A percentile compares a stretch with the other conserved stretches of the same genome.
These are phyloP conservation scores for Oryza rufipogon DNA, from an alignment of 176 grass and related monocot species.

Conservation along the genomic window DNA sequence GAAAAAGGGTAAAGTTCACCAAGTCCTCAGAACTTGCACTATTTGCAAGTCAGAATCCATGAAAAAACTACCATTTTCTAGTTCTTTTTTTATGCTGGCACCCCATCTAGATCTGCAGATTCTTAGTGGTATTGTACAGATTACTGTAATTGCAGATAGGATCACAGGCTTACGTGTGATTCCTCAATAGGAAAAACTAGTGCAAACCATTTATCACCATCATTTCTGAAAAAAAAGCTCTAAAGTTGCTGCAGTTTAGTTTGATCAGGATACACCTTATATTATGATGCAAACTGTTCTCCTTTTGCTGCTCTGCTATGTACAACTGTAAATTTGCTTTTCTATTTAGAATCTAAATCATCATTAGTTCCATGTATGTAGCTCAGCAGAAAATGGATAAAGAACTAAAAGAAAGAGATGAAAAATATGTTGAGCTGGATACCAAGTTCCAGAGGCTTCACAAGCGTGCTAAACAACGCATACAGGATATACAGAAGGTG, in stretches of 20 bases:
- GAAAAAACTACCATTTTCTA: not conserved
- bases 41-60: not conserved
- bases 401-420: slow-evolving; percentile 94
- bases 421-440: slow-evolving; percentile 86
- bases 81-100: not conserved
- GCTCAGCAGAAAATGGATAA: slow-evolving; percentile 89
- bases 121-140: not conserved
- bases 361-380: slow-evolving; percentile 61
- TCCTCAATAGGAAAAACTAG: slow-evolving; percentile 2
- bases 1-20: not conserved
- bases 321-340: not conserved
- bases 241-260: not conserved
- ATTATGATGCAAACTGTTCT: not conserved
- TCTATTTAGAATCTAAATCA: slow-evolving; percentile 50
- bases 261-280: slow-evolving; percentile 26
- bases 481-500: slow-evolving; percentile 98
- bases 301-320: slow-evolving; percentile 11
- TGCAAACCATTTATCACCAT: slow-evolving; percentile 4
- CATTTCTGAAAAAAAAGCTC: slow-evolving; percentile 6
- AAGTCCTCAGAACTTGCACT: not conserved
- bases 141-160: not conserved
- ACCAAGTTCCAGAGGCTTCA: slow-evolving; percentile 97
- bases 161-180: not conserved
- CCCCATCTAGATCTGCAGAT: not conserved
- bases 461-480: slow-evolving; percentile 94